Conservation (phyloP, 1,139 yeast species). For the Taphrina confusa region DNA sequence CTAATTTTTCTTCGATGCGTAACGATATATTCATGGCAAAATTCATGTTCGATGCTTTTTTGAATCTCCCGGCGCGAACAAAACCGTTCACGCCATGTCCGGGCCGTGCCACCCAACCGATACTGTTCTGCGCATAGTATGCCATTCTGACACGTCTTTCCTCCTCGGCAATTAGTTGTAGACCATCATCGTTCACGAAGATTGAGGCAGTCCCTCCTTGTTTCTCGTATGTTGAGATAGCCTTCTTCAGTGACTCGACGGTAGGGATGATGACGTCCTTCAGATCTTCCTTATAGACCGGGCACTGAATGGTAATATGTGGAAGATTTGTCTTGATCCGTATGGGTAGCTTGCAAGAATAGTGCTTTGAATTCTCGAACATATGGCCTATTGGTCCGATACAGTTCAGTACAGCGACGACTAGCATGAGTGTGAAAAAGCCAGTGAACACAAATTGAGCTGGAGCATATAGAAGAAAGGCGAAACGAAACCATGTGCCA, state of each 20-base stretch:
- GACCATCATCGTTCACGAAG: constrained; percentile 40
- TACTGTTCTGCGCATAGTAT: constrained; percentile 38
- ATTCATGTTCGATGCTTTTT: constrained; percentile 35
- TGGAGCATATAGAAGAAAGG: constrained; percentile 32
- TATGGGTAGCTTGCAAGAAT: constrained; percentile 35
- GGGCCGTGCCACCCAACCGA: constrained; percentile 40
- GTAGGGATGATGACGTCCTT: constrained; percentile 40
- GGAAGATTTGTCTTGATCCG: constrained; percentile 36
- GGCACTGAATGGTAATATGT: constrained; percentile 38
- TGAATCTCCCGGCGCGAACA: constrained; percentile 34
- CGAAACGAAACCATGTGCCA: constrained; percentile 32
- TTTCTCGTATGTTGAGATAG: constrained; percentile 40
- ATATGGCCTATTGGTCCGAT: constrained; percentile 37
- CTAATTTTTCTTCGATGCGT: constrained; percentile 38
- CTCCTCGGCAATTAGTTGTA: constrained; percentile 39
- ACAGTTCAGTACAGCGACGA: constrained; percentile 34
- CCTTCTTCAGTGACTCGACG: constrained; percentile 37
- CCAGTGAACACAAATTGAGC: constrained; percentile 29
- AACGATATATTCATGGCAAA: constrained; percentile 37
- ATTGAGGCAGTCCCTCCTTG: constrained; percentile 40
- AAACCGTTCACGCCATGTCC: constrained; percentile 39
- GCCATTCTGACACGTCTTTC: constrained; percentile 35
- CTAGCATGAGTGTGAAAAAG: constrained; percentile 34
- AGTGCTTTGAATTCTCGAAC: constrained; percentile 34
- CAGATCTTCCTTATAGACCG: constrained; percentile 37